phyloP scores from a whole-genome alignment of 2,329 filamentous ascomycete genomes.

The Phoma herbarum region DNA sequence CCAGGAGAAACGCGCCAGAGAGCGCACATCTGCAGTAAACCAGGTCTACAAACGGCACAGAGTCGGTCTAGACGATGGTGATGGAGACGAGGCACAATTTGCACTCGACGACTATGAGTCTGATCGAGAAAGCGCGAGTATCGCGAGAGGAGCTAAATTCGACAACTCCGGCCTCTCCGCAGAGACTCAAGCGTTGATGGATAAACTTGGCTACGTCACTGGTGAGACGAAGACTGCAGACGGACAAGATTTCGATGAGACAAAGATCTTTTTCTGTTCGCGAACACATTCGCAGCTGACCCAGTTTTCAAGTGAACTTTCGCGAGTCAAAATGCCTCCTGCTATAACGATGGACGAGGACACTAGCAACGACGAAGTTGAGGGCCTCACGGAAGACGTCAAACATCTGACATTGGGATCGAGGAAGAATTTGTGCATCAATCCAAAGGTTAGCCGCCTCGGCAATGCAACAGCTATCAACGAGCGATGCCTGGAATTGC shows the following conservation, averaged over 20 bases:
- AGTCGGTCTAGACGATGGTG: constrained; percentile 17
- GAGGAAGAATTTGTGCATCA: constrained; percentile 89
- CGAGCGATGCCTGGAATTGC: constrained; percentile 88
- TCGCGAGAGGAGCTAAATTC: constrained; percentile 30
- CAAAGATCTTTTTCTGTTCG: constrained; percentile 92
- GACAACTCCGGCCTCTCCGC: constrained; percentile 67
- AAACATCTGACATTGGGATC: constrained; percentile 88
- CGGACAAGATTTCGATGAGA: constrained; percentile 66
- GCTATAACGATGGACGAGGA: constrained; percentile 60
- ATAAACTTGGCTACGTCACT: constrained; percentile 59
- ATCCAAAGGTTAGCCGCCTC: constrained; percentile 78
- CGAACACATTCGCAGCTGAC: constrained; percentile 91
- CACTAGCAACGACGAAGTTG: constrained; percentile 22
- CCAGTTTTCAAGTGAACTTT: constrained; percentile 85
- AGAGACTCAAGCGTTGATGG: constrained; percentile 77
- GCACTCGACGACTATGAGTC: constrained; percentile 78
- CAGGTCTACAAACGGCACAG: constrained; percentile 56
- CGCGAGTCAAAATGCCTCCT: constrained; percentile 78
- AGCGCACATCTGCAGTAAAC: constrained; percentile 60
- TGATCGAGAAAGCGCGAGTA: constrained; percentile 59
- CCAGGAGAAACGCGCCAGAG: constrained; percentile 68
- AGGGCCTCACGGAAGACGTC: constrained; percentile 64
- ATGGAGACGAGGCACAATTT: constrained; percentile 69
- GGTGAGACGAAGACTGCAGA: constrained; percentile 55
- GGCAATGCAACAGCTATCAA: constrained; percentile 82